A percentile compares a stretch with the other conserved stretches of the same genome.
These are phyloP conservation scores for Barnettozyma sucrosica DNA, from an alignment of 805 yeast genomes.

Conservation along the genomic window DNA sequence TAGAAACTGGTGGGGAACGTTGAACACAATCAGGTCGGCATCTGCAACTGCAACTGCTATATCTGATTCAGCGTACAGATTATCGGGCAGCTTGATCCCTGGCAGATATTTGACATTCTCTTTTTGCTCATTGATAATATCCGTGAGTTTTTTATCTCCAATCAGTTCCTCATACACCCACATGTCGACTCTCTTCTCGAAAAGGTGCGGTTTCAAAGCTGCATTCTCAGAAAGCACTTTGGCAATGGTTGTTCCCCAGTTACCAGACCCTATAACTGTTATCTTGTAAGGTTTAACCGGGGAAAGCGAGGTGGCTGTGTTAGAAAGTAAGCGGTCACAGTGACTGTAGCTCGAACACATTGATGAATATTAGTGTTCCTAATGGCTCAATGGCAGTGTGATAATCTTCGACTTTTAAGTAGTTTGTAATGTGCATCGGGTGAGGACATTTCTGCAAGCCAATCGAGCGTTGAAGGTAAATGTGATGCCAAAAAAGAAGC, in stretches of 20 bases:
- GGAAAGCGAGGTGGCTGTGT: conserved; percentile 15
- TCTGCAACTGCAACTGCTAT: conserved; percentile 66
- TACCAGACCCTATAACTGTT: conserved; percentile 90
- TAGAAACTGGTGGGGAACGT: conserved; percentile 96
- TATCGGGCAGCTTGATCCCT: conserved; percentile 75
- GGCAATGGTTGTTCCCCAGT: conserved; percentile 98
- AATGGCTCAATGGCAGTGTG: not conserved
- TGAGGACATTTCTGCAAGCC: not conserved
- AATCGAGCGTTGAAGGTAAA: not conserved
- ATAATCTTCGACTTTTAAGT: not conserved
- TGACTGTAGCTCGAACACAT: not conserved
- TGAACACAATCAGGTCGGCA: conserved; percentile 85
- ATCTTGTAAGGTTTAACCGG: conserved; percentile 41
- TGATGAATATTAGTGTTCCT: not conserved
- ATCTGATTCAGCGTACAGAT: conserved; percentile 83
- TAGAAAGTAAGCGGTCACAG: conserved; percentile 13
- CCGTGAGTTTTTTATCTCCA: conserved; percentile 69
- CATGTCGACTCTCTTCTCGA: conserved; percentile 76
- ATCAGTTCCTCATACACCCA: conserved; percentile 92
- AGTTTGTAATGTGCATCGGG: not conserved
- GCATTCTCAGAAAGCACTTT: conserved; percentile 91
- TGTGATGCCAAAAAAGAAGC: too few species aligned
- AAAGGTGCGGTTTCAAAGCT: conserved; percentile 61
- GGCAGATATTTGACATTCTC: conserved; percentile 95
- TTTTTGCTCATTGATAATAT: conserved; percentile 82